Evolutionary conservation across 129 eudicot genomes (phyloP), one percentile per base, ranked within the genome.

Genomic region (Oenanthe sinensis): DNA sequence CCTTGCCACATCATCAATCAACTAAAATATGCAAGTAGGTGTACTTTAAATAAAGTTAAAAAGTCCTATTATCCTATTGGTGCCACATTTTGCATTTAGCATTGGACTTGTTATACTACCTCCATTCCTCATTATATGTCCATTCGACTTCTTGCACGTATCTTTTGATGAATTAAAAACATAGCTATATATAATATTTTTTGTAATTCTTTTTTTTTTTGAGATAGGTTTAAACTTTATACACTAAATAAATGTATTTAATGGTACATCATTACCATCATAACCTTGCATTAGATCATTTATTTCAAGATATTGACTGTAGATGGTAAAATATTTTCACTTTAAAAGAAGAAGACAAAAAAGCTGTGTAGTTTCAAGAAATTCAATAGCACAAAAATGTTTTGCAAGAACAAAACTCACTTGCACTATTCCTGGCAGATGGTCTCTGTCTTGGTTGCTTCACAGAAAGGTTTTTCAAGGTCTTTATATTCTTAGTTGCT

Each of bases 381-480:
- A 33, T 8, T 71, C 17, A 71, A 71, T 71, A 30, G 36, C 50
- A 71, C 24, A 22, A 20, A 6, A 43, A 20, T 63, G 26, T 40
- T 20, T 20, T 17, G 20, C 71, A 63, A 63, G 36, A 6, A 49
- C 22, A 54, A 37, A 67, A 60, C 91, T 85, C 85, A 93, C 98
- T 78, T 78, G 86, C 87, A 77, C 82, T 83, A 87, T 83, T 87
- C 68, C 84, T 87, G 10, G 58, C 88, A 69, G 98, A 92, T 40
- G 98, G 98, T 63, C 88, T 90, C 71, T 93, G 89, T 76, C 78
- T 89, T 68, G 91, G 85, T 65, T 77, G 92, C 74, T 85, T 85
- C 40, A 45, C 55, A 24, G 73, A 86, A 55, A 82, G 37, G 77
- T 12, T 75, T 83, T 82, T 90, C 67, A 74, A 71, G 47, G 81